These are phyloP conservation scores for Rhododendron molle DNA, from an alignment of 148 eudicot species.

Conservation along the genomic window DNA sequence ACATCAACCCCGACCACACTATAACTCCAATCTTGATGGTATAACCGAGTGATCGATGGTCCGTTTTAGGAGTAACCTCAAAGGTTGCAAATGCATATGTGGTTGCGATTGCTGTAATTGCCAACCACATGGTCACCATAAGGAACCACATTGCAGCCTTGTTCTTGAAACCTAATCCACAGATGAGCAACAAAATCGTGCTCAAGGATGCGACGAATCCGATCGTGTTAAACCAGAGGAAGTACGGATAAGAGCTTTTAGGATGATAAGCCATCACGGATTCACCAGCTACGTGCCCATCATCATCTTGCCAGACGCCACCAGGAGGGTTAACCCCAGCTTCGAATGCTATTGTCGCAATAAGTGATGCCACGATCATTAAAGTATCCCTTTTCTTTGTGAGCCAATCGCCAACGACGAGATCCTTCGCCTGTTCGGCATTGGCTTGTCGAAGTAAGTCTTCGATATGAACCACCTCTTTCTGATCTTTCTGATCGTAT, in stretches of 20 bases:
- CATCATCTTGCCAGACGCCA: constrained; percentile 1
- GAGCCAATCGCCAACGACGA: background rate
- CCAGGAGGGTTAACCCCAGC: constrained; percentile 8
- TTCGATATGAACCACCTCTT: background rate
- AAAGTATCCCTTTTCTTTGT: constrained; percentile 1
- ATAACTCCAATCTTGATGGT: too few relatives aligned
- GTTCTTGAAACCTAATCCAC: background rate
- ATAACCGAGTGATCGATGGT: too few relatives aligned
- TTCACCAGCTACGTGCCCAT: constrained; percentile 12
- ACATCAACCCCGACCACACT: too few relatives aligned
- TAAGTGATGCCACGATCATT: constrained; percentile 31
- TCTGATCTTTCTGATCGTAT: too few relatives aligned
- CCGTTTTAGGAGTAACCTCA: too few relatives aligned
- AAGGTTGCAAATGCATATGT: too few relatives aligned
- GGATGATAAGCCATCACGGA: constrained; percentile 10
- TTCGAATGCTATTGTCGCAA: constrained; percentile 35
- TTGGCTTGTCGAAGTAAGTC: background rate
- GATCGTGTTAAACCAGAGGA: constrained; percentile 9
- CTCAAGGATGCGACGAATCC: constrained; percentile 10
- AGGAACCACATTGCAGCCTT: background rate
- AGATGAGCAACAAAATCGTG: background rate
- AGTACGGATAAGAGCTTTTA: background rate
- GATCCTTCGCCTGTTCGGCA: background rate
- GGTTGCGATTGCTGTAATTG: too few relatives aligned
- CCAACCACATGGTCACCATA: background rate